A percentile compares a stretch with the other conserved stretches of the same genome.
phyloP scores from a whole-genome alignment of 1,139 yeast genomes.

The Geotrichum klebahnii region DNA sequence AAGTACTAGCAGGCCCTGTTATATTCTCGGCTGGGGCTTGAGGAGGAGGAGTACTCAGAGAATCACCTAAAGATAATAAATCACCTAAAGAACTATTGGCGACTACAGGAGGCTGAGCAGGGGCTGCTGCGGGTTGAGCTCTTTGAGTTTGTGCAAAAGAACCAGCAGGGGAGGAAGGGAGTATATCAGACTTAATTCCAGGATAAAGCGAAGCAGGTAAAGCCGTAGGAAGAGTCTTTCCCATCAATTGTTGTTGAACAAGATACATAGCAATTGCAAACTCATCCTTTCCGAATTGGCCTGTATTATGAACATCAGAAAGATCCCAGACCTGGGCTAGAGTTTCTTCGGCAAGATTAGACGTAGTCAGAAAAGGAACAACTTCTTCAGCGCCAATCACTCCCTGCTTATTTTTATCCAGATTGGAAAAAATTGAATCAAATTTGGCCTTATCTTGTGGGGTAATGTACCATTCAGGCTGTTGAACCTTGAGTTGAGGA shows the following conservation, averaged over 20 bases:
- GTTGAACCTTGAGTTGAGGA: slow-evolving; percentile 26
- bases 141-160: slow-evolving; percentile 22
- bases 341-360: slow-evolving; percentile 77
- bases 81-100: slow-evolving; percentile 31
- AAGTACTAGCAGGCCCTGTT: slow-evolving; percentile 21
- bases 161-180: slow-evolving; percentile 22
- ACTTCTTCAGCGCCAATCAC: slow-evolving; percentile 64
- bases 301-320: slow-evolving; percentile 84
- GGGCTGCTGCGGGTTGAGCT: slow-evolving; percentile 29
- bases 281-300: slow-evolving; percentile 72
- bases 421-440: slow-evolving; percentile 68
- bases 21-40: slow-evolving; percentile 1
- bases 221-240: slow-evolving; percentile 64
- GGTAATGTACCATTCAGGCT: slow-evolving; percentile 69
- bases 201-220: slow-evolving; percentile 36
- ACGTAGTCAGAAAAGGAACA: slow-evolving; percentile 83
- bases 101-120: slow-evolving; percentile 34
- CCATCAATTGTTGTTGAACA: slow-evolving; percentile 78
- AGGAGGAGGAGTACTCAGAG: slow-evolving; percentile 38
- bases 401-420: slow-evolving; percentile 66
- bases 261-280: slow-evolving; percentile 92
- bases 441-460: slow-evolving; percentile 71
- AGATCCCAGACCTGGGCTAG: slow-evolving; percentile 93
- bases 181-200: slow-evolving; percentile 23
- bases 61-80: slow-evolving; percentile 39